A percentile compares a stretch with the other conserved stretches of the same genome.
Evolutionary conservation across 2,329 filamentous ascomycete species (phyloP).

Genomic region (Ambrosiella beaveri): DNA sequence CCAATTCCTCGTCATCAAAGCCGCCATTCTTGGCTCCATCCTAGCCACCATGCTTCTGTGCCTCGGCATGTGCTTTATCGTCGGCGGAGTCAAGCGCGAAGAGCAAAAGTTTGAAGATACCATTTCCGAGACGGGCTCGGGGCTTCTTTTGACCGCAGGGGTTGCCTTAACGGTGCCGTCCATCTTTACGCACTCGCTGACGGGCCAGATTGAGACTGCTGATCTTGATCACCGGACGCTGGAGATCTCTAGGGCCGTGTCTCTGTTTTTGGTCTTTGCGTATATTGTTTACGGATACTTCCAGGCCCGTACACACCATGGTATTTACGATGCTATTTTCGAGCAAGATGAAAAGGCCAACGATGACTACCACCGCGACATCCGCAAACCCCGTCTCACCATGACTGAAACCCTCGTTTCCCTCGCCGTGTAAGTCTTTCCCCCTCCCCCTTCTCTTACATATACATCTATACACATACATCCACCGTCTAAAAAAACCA

Average conservation of each 20-base stretch:
- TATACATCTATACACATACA: neutral
- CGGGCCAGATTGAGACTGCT: constrained; percentile 16
- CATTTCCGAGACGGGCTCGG: constrained; percentile 63
- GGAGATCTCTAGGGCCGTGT: constrained; percentile 51
- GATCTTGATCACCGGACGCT: constrained; percentile 36
- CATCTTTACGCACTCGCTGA: constrained; percentile 36
- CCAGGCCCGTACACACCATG: constrained; percentile 60
- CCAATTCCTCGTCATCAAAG: constrained; percentile 56
- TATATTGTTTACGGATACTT: constrained; percentile 54
- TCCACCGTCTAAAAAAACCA: neutral
- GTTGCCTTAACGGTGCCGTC: constrained; percentile 28
- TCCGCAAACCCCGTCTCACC: constrained; percentile 47
- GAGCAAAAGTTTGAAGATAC: constrained; percentile 57
- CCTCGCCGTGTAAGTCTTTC: constrained; percentile 22
- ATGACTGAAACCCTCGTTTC: constrained; percentile 55
- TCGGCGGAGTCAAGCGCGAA: constrained; percentile 50
- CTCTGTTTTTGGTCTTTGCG: constrained; percentile 52
- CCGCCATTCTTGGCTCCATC: constrained; percentile 69
- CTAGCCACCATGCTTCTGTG: constrained; percentile 69
- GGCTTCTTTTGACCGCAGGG: constrained; percentile 54
- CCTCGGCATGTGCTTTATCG: constrained; percentile 63
- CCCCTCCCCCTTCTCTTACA: neutral
- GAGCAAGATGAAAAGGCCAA: constrained; percentile 53
- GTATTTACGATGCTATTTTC: constrained; percentile 59
- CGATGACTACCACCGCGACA: constrained; percentile 41